Evolutionary conservation across 2,329 filamentous ascomycete species (phyloP).

Genomic region (Penicillium sp.): DNA sequence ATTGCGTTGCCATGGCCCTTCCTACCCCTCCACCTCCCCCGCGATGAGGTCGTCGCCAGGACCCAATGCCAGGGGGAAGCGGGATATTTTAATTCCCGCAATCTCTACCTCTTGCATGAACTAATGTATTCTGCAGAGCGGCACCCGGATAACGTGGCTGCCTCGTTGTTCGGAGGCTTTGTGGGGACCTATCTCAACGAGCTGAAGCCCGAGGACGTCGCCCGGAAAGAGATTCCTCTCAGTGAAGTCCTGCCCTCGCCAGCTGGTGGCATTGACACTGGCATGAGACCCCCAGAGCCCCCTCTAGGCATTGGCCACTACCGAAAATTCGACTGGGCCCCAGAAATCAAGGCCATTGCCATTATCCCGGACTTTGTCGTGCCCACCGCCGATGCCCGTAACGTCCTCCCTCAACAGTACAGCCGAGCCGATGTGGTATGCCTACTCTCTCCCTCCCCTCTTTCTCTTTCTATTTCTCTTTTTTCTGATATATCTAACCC

Average conservation of each 20-base stretch:
- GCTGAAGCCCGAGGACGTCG: conserved; percentile 83
- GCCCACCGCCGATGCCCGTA: conserved; percentile 86
- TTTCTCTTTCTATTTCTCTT: not conserved
- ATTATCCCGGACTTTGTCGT: conserved; percentile 97
- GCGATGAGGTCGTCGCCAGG: not conserved
- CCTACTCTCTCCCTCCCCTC: conserved; percentile 20
- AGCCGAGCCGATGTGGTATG: conserved; percentile 79
- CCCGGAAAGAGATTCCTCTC: conserved; percentile 88
- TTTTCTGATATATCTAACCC: conserved; percentile 8
- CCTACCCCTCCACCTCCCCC: not conserved
- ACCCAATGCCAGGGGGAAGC: no score
- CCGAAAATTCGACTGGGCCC: conserved; percentile 91
- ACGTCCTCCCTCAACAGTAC: conserved; percentile 81
- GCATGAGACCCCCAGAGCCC: conserved; percentile 82
- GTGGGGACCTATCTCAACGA: conserved; percentile 97
- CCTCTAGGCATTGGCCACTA: conserved; percentile 92
- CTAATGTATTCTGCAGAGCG: conserved; percentile 56
- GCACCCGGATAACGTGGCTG: conserved; percentile 93
- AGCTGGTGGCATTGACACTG: conserved; percentile 89
- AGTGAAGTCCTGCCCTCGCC: conserved; percentile 90
- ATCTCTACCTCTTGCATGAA: conserved; percentile 1
- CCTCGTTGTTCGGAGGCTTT: conserved; percentile 93
- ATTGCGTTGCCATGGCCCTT: not conserved
- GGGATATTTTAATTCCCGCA: no score
- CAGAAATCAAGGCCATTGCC: conserved; percentile 93